These are phyloP conservation scores for Wilcoxina mikolae DNA, from an alignment of 495 filamentous ascomycete species.

Conservation along the genomic window DNA sequence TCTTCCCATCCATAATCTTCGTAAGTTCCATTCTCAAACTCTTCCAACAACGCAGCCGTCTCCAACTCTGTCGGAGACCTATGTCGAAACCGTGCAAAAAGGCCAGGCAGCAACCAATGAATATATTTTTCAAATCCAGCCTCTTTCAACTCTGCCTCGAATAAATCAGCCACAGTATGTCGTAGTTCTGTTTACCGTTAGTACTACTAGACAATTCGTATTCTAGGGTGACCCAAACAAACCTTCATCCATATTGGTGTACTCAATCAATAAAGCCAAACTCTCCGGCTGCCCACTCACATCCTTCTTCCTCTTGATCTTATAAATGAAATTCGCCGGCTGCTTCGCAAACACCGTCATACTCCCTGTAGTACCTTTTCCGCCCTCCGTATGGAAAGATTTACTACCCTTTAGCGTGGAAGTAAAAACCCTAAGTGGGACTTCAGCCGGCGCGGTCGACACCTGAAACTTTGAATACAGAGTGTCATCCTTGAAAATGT, in stretches of 20 bases:
- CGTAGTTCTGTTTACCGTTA: constrained; percentile 36
- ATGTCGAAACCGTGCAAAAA: constrained; percentile 40
- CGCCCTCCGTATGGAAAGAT: constrained; percentile 49
- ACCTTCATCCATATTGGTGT: constrained; percentile 59
- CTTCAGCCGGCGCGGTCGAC: constrained; percentile 49
- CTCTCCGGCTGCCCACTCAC: constrained; percentile 32
- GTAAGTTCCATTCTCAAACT: constrained; percentile 26
- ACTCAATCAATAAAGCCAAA: constrained; percentile 58
- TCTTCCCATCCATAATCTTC: constrained; percentile 27
- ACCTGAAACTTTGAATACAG: constrained; percentile 85
- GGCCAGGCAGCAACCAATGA: constrained; percentile 34
- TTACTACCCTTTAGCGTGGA: constrained; percentile 57
- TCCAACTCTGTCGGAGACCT: constrained; percentile 47
- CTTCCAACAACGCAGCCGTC: constrained; percentile 38
- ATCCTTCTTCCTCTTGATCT: constrained; percentile 42
- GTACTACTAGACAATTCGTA: too few species aligned
- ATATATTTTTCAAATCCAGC: constrained; percentile 34
- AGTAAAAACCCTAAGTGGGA: constrained; percentile 58
- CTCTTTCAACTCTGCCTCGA: constrained; percentile 32
- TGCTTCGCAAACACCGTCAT: constrained; percentile 64
- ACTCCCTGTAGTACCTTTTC: constrained; percentile 35
- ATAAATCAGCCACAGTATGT: constrained; percentile 30
- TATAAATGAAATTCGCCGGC: constrained; percentile 69
- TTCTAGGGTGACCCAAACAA: constrained; percentile 22
- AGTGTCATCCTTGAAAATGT: constrained; percentile 70